Base-by-base conservation (phyloP, 1,139 yeast species). In the Groenewaldozyma auringiensis region DNA sequence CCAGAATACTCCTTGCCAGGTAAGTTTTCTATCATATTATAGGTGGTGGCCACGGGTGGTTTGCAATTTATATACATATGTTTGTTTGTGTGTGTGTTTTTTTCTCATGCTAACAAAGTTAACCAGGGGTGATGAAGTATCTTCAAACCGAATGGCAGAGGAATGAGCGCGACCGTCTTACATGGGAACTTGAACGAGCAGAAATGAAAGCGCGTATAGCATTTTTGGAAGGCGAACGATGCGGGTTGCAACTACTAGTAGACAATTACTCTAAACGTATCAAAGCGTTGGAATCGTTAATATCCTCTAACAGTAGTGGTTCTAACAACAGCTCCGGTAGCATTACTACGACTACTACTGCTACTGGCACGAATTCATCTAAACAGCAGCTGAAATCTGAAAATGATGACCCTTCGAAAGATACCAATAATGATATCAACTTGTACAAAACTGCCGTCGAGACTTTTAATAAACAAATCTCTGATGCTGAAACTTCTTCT, bases 41-140 rank as follows among this genome's bases (percentile, higher is more conserved):
- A n/a, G n/a, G n/a, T n/a, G n/a, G n/a, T n/a, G n/a, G n/a, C n/a
- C n/a, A n/a, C n/a, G n/a, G n/a, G n/a, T n/a, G n/a, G n/a, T n/a
- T n/a, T n/a, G n/a, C n/a, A n/a, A n/a, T n/a, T n/a, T n/a, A 6
- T 14, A 20, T 25, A 14, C 21, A 33, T 8, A 13, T 18, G n/a
- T 9, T 6, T 9, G 25, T 13, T 4, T 40, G 37, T 4, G 18
- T 9, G 9, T 29, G 22, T 40, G 27, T 18, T 9, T 20, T 37
- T 14, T 25, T 25, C 11, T 25, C 6, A 25, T 8, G 29, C 29
- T 25, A 25, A 25, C 29, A 25, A 25, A 25, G n/a, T n/a, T n/a
- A n/a, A n/a, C n/a, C 69, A 37, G 80, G 80, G 40, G 78, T 77
- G 14, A 76, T 78, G 74, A 73, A 75, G 53, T 77, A 74, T 52